A percentile compares a stretch with the other conserved stretches of the same genome.
phyloP scores from a whole-genome alignment of 2,329 filamentous ascomycete species.

The Pseudogymnoascus verrucosus region DNA sequence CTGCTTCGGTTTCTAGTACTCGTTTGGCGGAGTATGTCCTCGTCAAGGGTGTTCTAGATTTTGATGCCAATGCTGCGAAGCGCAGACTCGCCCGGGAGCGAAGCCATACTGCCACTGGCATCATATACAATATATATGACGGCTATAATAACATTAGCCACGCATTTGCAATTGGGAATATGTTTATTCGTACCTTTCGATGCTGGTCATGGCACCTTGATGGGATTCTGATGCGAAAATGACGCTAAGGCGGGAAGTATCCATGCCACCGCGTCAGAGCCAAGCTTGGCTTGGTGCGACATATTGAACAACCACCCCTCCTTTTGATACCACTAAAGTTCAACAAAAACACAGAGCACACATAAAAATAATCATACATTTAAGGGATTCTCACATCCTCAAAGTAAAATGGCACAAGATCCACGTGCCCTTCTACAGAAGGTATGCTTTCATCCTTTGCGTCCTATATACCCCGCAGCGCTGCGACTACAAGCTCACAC shows the following conservation, averaged over 20 bases:
- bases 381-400: slow-evolving; percentile 8
- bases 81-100: slow-evolving; percentile 4
- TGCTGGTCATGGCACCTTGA: neutral
- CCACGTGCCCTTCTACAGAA: slow-evolving; percentile 72
- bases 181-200: neutral
- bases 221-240: slow-evolving; percentile 2
- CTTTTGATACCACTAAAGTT: neutral
- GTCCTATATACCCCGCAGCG: neutral
- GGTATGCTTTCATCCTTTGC: slow-evolving; percentile 36
- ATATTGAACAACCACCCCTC: slow-evolving; percentile 2
- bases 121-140: slow-evolving; percentile 3
- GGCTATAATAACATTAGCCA: neutral
- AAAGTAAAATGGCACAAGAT: slow-evolving; percentile 59
- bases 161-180: neutral
- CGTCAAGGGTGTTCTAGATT: neutral
- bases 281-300: slow-evolving; percentile 2
- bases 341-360: slow-evolving; percentile 10
- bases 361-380: slow-evolving; percentile 11
- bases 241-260: slow-evolving; percentile 7
- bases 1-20: slow-evolving; percentile 7
- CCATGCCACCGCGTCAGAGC: slow-evolving; percentile 9
- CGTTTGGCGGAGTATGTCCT: slow-evolving; percentile 6
- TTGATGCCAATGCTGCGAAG: neutral
- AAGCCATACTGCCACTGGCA: neutral
- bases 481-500: slow-evolving; percentile 18